A percentile compares a stretch with the other conserved stretches of the same genome.
These are phyloP conservation scores for Plantago lanceolata DNA, from an alignment of 305 asterid species.

Conservation along the genomic window DNA sequence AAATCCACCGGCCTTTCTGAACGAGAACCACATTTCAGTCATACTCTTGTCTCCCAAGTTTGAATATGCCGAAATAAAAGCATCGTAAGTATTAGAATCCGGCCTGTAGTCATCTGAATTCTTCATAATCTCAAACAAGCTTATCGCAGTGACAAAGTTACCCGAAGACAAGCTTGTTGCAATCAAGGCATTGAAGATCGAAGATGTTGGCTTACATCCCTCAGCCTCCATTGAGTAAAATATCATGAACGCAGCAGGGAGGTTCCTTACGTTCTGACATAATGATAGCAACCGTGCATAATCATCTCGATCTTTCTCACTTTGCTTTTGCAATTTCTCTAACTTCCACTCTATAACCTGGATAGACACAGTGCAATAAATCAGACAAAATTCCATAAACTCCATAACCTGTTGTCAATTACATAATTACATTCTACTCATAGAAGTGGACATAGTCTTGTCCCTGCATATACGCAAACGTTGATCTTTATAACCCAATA, in stretches of 20 bases:
- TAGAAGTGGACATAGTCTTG: too few species aligned
- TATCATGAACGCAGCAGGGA: constrained; percentile 36
- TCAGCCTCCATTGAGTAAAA: constrained; percentile 49
- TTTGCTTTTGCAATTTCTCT: constrained; percentile 34
- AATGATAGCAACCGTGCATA: constrained; percentile 35
- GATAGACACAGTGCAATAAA: constrained; percentile 17
- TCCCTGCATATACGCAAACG: too few species aligned
- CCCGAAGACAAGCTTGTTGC: constrained; percentile 44
- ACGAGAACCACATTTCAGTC: constrained; percentile 37
- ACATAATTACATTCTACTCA: too few species aligned
- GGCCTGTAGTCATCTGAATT: constrained; percentile 35
- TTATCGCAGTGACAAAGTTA: constrained; percentile 41
- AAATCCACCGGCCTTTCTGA: constrained; percentile 33
- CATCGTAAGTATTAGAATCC: constrained; percentile 35
- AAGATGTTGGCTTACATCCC: constrained; percentile 38
- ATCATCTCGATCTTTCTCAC: constrained; percentile 24
- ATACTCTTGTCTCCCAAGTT: constrained; percentile 38
- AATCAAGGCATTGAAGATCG: constrained; percentile 39
- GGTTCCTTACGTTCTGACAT: constrained; percentile 38
- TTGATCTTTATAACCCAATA: too few species aligned
- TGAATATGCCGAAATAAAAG: constrained; percentile 41
- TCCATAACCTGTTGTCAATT: too few species aligned
- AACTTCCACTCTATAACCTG: constrained; percentile 55
- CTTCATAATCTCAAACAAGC: constrained; percentile 52
- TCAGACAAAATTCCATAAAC: neutral